Conservation (phyloP, 2,329 filamentous ascomycete genomes). For the Trichoderma citrinoviride region DNA sequence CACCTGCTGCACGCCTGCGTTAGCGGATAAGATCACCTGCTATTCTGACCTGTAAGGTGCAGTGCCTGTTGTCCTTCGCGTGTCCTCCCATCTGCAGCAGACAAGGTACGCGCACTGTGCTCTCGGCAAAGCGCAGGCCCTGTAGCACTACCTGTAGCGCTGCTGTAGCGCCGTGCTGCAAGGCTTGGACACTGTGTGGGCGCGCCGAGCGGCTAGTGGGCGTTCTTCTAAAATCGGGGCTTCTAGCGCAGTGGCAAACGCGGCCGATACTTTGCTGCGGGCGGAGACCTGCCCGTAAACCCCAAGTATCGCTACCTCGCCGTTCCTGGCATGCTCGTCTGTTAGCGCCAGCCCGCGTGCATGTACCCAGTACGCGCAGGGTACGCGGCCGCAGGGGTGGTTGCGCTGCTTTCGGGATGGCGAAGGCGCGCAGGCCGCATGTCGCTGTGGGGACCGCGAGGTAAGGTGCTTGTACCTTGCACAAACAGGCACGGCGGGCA, state of each 20-base stretch:
- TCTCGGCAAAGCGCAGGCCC: too few species aligned
- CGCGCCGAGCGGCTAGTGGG: conserved; percentile 1
- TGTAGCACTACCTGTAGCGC: too few species aligned
- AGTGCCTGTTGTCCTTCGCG: not conserved
- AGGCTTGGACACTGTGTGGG: conserved; percentile 18
- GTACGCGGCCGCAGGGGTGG: not conserved
- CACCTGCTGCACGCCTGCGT: not conserved
- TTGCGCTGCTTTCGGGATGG: conserved; percentile 12
- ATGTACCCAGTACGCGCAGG: conserved; percentile 3
- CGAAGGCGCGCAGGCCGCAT: conserved; percentile 4
- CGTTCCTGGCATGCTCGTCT: not conserved
- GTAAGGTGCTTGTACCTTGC: conserved; percentile 15
- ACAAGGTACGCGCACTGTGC: too few species aligned
- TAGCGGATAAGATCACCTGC: conserved; percentile 4
- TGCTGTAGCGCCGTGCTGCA: not conserved
- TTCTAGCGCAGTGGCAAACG: not conserved
- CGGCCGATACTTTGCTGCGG: not conserved
- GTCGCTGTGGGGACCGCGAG: conserved; percentile 8
- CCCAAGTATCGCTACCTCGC: not conserved
- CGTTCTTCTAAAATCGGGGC: not conserved
- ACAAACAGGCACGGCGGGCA: conserved; percentile 8
- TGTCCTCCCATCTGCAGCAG: too few species aligned
- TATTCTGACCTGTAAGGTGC: not conserved
- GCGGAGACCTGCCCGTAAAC: not conserved
- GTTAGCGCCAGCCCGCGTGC: not conserved